Evolutionary conservation across 306 rosid species (phyloP).

Genomic region (Gillenia trifoliata): DNA sequence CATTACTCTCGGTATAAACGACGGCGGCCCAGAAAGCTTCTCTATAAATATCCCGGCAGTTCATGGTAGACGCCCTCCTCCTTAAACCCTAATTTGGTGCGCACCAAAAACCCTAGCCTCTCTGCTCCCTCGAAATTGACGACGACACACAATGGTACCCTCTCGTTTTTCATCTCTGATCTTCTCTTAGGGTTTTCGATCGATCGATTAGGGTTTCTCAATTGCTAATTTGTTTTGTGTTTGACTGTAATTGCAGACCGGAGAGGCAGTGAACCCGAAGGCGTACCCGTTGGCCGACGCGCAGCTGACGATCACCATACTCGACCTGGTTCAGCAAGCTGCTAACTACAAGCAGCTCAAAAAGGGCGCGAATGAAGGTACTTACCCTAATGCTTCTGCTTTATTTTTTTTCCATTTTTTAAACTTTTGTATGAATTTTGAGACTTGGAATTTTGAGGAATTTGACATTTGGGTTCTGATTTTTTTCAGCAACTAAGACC

Average conservation of each 20-base stretch:
- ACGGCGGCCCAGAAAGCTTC: neutral
- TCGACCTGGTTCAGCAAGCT: slow-evolving; percentile 92
- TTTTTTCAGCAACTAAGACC: slow-evolving; percentile 73
- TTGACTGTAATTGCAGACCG: slow-evolving; percentile 43
- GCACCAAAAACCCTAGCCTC: slow-evolving; percentile 27
- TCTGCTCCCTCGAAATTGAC: slow-evolving; percentile 9
- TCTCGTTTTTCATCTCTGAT: neutral
- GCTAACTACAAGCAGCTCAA: slow-evolving; percentile 88
- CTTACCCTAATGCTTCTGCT: neutral
- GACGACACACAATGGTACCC: slow-evolving; percentile 37
- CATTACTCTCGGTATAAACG: neutral
- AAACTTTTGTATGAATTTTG: too few species aligned
- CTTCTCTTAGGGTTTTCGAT: neutral
- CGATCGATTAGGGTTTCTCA: neutral
- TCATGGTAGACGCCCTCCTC: neutral
- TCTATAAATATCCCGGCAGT: neutral
- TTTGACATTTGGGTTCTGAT: neutral
- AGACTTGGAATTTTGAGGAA: neutral
- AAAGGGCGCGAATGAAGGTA: slow-evolving; percentile 95
- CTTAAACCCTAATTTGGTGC: slow-evolving; percentile 38
- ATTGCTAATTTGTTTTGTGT: neutral
- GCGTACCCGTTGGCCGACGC: slow-evolving; percentile 88
- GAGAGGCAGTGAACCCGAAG: slow-evolving; percentile 77
- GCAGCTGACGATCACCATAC: slow-evolving; percentile 62
- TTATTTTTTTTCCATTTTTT: neutral